Base-by-base conservation (phyloP, 2,329 filamentous ascomycete genomes). In the Sclerotinia spermophila region DNA sequence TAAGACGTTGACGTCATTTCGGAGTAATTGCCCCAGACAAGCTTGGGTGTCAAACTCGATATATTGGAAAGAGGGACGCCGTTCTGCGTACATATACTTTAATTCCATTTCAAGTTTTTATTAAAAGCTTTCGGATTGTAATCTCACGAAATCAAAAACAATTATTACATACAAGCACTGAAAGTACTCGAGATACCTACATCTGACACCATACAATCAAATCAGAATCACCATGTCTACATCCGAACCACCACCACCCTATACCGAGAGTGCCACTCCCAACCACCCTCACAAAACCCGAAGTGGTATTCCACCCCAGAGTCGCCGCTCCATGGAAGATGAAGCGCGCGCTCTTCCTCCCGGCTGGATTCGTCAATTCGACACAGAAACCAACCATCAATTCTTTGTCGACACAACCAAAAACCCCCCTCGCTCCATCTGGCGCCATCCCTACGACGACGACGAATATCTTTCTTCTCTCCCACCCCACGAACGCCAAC, bases 371-470 rank as follows among this genome's bases (percentile, higher is more conserved):
- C 81, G 87, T 4, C 82, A 84, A 71, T 89, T 84, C 77, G 87
- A 90, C 76, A 77, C 82, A 0, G 75, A 84, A 67, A 82, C 81
- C 19, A 77, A 83, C 27, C 87, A 89, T 75, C 87, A 89, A 75
- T 90, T 88, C 83, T 89, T 87, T 79, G 87, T 89, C 75, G 85
- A 89, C 78, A 89, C 86, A 1, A 83, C 75, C 42, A 78, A 81
- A 40, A 79, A 83, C 19, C 87, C 87, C 0, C 86, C 86, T 0
- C 83, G 86, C 61, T 85, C 84, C 70, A 88, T 87, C 74, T 89
- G 87, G 87, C 82, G 84, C 59, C 87, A 89, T 76, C 87, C 87
- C 0, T 86, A 88, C 77, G 87, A 89, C 75, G 87, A 89, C 75
- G 82, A 85, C 2, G 74, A 83, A 66, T 89, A 84, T 76, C 79